A percentile compares a stretch with the other conserved stretches of the same genome.
phyloP scores from a whole-genome alignment of 2,329 filamentous ascomycete species.

The Calonectria pteridis region DNA sequence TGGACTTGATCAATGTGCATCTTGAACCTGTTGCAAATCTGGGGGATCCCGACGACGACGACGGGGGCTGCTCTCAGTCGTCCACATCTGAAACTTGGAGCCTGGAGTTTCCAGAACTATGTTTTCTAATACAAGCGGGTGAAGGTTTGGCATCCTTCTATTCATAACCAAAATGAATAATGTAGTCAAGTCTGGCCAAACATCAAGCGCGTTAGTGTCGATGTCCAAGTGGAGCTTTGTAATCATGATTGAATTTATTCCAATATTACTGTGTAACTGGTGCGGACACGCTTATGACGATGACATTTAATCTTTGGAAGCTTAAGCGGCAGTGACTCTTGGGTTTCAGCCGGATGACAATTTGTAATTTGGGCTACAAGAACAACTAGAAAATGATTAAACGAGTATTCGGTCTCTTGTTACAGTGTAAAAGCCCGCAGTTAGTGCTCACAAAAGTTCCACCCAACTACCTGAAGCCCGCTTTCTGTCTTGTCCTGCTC shows the following conservation, averaged over 20 bases:
- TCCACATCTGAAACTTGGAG: too few relatives aligned
- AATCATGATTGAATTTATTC: background rate
- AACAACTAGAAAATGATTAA: too few relatives aligned
- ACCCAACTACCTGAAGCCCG: background rate
- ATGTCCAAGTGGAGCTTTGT: background rate
- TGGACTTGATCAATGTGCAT: too few relatives aligned
- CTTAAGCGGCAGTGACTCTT: background rate
- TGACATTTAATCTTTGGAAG: background rate
- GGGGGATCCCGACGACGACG: too few relatives aligned
- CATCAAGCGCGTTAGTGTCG: background rate
- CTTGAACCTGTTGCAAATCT: too few relatives aligned
- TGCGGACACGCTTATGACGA: background rate
- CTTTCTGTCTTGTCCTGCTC: constrained; percentile 1
- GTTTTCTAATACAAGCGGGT: too few relatives aligned
- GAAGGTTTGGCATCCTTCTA: background rate
- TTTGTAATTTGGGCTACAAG: too few relatives aligned
- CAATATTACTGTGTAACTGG: background rate
- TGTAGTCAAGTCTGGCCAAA: background rate
- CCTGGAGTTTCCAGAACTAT: too few relatives aligned
- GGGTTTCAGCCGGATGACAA: too few relatives aligned
- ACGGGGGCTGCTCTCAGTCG: too few relatives aligned
- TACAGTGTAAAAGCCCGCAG: background rate
- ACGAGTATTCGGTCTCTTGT: too few relatives aligned
- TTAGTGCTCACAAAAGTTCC: constrained; percentile 7
- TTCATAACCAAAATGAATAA: background rate